These are phyloP conservation scores for Boletus bicolor DNA, from an alignment of 768 basidiomycete genomes.

Conservation along the genomic window DNA sequence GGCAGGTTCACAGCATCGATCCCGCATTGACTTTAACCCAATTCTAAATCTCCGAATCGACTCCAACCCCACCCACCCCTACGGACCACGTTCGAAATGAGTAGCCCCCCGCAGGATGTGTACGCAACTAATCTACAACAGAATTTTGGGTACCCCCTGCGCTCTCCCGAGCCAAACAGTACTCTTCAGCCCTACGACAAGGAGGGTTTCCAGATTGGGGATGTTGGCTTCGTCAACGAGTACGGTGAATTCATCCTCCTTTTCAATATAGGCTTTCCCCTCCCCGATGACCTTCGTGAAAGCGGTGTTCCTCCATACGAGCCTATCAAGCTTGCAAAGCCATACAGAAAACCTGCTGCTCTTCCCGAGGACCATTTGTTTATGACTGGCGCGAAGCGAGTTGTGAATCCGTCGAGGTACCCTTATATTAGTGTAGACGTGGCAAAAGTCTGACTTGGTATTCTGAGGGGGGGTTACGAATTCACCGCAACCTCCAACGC, in stretches of 20 bases:
- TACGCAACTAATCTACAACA: conserved; percentile 13
- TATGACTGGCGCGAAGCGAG: neutral
- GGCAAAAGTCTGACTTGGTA: neutral
- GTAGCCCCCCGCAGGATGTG: neutral
- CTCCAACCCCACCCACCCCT: neutral
- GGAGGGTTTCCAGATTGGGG: conserved; percentile 32
- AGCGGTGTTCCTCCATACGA: neutral
- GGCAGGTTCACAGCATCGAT: no score
- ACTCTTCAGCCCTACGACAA: conserved; percentile 17
- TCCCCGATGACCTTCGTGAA: conserved; percentile 13
- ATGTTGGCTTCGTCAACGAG: conserved; percentile 31
- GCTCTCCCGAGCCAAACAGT: conserved; percentile 26
- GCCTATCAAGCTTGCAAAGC: neutral
- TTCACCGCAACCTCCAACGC: neutral
- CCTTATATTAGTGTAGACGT: neutral
- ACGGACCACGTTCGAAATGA: neutral
- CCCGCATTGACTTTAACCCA: no score
- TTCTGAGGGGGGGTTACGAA: neutral
- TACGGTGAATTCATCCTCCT: conserved; percentile 30
- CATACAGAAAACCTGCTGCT: no score
- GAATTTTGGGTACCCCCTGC: conserved; percentile 29
- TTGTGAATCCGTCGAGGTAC: neutral
- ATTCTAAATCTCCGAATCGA: neutral
- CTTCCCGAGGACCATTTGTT: neutral
- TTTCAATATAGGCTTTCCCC: conserved; percentile 30